Conservation (phyloP, 345 rosid genomes). For the Firmiana major region DNA sequence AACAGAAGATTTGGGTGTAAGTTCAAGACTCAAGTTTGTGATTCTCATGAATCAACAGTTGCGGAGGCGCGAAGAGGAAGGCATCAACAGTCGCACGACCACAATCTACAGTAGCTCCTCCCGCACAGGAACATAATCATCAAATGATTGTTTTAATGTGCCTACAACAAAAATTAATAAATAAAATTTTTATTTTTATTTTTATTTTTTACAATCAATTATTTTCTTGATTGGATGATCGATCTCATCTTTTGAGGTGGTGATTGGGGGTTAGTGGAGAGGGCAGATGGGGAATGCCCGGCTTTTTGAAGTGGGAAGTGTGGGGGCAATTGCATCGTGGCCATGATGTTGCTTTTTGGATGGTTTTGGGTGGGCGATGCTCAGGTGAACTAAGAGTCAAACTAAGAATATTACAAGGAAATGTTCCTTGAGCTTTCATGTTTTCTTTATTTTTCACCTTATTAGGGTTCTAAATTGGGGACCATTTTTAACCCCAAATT, state of each 20-base stretch:
- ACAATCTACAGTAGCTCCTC: constrained; percentile 26
- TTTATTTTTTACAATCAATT: background rate
- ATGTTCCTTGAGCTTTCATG: background rate
- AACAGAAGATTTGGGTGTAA: constrained; percentile 73
- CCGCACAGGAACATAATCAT: background rate
- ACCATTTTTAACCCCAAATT: background rate
- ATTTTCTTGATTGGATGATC: background rate
- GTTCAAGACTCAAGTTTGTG: constrained; percentile 90
- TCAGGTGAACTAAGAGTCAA: background rate
- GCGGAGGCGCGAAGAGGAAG: constrained; percentile 48
- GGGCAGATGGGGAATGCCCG: background rate
- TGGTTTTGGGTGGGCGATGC: background rate
- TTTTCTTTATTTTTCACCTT: background rate
- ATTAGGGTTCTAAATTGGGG: background rate
- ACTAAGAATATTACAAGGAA: background rate
- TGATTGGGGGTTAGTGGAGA: background rate
- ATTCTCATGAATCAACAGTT: constrained; percentile 75
- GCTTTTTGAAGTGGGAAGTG: background rate
- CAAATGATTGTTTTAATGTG: background rate
- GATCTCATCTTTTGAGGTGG: constrained; percentile 1
- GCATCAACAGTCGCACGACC: constrained; percentile 13
- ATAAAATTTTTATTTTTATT: background rate
- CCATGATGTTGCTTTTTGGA: background rate
- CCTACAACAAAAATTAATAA: background rate
- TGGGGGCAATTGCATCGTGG: background rate